Evolutionary conservation across 139 green algal species (phyloP), one percentile per base, ranked within the genome.

Genomic region (Chlamydomonas incerta): DNA sequence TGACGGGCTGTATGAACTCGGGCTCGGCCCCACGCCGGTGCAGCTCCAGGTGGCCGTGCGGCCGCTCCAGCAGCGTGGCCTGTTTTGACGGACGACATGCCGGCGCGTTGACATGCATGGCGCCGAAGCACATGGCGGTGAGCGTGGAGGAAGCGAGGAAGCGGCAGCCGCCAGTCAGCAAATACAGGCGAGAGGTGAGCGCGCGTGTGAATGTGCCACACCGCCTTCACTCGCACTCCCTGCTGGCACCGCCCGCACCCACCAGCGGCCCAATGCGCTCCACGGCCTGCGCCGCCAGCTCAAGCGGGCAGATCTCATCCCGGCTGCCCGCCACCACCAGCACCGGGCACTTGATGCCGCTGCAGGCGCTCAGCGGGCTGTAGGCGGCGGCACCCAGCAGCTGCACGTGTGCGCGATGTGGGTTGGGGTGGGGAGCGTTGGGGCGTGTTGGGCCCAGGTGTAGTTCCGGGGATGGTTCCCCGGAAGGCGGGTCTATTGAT

Each of bases 1-100:
- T 71, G 2, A 86, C 68, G 33, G 80, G 68, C 69, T 34, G 52
- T 0, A 86, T 28, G 34, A 50, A 34, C 33, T 79, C 80, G 1
- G 80, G 67, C 50, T 86, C 80, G 0, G 68, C 46, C 13, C 80
- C 80, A 2, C 63, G 33, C 20, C 35, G 33, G 80, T 86, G 80
- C 80, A 86, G 69, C 69, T 86, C 80, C n/a, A 86, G 76, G 80
- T 86, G 80, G 47, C 29, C 55, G 69, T 79, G 68, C 2, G 68
- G 68, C 3, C 80, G 67, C 80, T 75, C 80, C 29, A 86, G 68
- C 34, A 86, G 52, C 17, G 37, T 34, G 31, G 68, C 68, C 79
- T 85, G 63, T 5, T n/a, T n/a, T n/a, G n/a, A n/a, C n/a, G n/a
- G n/a, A 29, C 3, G 67, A 28, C n/a, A n/a, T n/a, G n/a, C n/a